Base-by-base conservation (phyloP, 352 stramenopile genomes). In the Phytophthora megakarya region DNA sequence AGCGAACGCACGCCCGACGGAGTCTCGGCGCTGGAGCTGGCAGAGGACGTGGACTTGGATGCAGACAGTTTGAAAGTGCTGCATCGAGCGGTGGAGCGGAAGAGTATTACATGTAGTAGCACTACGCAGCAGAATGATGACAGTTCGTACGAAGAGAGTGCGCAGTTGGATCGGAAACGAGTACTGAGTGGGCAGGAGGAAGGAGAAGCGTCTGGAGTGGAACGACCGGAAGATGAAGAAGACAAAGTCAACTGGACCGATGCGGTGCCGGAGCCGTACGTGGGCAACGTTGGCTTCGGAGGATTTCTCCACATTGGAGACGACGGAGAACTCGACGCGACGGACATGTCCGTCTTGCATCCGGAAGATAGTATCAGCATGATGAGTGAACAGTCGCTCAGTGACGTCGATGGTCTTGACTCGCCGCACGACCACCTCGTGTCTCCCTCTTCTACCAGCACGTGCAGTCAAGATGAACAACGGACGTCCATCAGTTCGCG, bases 361-460 rank as follows among this genome's bases (percentile, higher is more conserved):
- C 43, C 60, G 8, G 64, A 72, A 47, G 66, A 72, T 23, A 75
- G 65, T 43, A 59, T 67, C 48, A 79, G 67, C 38, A 72, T 82
- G 57, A 53, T 75, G 54, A 80, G 73, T 50, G 83, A 82, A 38
- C 65, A 75, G 54, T 84, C 72, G 25, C 23, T 78, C 10, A 76
- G 65, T 33, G 77, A 81, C 38, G 63, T 72, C 3, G 75, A 73
- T 10, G 67, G 54, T 8, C 57, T 85, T 3, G 70, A 78, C 32
- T 72, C 73, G 5, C 73, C 74, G 4, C 78, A 76, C 22, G 76
- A 68, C 25, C 69, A 78, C 13, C 62, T 92, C 22, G 66, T 92
- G 10, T 92, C 83, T 11, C 83, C 83, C 21, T 89, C 80, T 16
- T 86, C 77, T 1, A 79, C 69, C 13, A 89, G 80, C 38, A 76